Evolutionary conservation across 2,329 filamentous ascomycete species (phyloP).

Genomic region (Colletotrichum musae): DNA sequence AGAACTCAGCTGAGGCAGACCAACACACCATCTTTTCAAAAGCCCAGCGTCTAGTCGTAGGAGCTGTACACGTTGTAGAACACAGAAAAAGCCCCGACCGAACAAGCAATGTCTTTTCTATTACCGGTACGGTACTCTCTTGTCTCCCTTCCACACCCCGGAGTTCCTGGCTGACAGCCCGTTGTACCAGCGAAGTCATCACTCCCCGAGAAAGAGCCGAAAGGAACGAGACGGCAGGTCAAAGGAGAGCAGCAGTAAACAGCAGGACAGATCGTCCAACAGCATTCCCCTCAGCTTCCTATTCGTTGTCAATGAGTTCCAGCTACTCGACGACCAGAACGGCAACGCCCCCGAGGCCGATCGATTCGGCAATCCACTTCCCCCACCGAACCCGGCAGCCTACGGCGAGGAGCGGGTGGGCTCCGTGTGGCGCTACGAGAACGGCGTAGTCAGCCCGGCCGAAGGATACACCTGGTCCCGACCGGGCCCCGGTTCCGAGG

Average conservation of each 20-base stretch:
- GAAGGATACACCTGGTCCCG: conserved; percentile 46
- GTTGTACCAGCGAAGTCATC: neutral
- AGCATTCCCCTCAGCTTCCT: conserved; percentile 50
- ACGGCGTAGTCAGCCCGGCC: conserved; percentile 47
- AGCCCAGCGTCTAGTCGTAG: neutral
- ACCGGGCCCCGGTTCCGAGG: conserved; percentile 27
- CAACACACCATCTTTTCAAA: neutral
- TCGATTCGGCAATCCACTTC: conserved; percentile 49
- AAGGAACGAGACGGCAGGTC: neutral
- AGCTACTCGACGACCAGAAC: conserved; percentile 35
- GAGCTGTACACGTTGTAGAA: too few relatives aligned
- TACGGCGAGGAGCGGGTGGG: conserved; percentile 50
- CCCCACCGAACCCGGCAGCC: conserved; percentile 44
- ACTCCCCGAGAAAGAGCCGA: neutral
- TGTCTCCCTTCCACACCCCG: neutral
- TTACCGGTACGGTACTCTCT: neutral
- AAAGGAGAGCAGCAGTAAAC: neutral
- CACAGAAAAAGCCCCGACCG: neutral
- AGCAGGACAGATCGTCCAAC: conserved; percentile 1
- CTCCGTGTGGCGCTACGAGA: conserved; percentile 53
- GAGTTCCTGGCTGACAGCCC: neutral
- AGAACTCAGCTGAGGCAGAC: neutral
- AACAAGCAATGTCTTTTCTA: neutral
- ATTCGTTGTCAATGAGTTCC: conserved; percentile 56
- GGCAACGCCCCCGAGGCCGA: conserved; percentile 28